phyloP scores from a whole-genome alignment of 116 monocot species.

The Zostera marina region DNA sequence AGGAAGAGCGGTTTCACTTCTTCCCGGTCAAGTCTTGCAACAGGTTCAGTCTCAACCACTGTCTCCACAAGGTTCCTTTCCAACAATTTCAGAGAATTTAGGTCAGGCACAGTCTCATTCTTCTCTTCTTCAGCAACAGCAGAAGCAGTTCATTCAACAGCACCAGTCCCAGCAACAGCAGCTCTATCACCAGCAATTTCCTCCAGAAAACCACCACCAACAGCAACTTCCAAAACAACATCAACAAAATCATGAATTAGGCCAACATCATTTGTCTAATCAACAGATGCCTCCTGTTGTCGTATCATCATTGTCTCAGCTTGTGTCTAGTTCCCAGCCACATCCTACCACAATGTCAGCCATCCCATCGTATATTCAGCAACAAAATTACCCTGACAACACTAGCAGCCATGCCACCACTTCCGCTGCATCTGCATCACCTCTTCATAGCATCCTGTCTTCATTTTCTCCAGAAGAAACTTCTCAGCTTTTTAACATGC shows the following conservation, averaged over 20 bases:
- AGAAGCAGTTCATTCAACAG: neutral
- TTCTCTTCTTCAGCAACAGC: conserved; percentile 17
- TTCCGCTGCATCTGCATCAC: conserved; percentile 27
- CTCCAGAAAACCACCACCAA: conserved; percentile 7
- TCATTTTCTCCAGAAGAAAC: conserved; percentile 55
- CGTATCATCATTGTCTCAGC: conserved; percentile 24
- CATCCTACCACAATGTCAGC: conserved; percentile 16
- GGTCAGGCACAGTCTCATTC: conserved; percentile 20
- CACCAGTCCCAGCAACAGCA: conserved; percentile 1
- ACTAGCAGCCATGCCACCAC: conserved; percentile 18
- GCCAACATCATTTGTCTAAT: conserved; percentile 14
- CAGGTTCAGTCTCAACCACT: conserved; percentile 33
- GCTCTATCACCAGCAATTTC: neutral
- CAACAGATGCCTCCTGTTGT: conserved; percentile 20
- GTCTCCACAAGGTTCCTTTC: conserved; percentile 22
- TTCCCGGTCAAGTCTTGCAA: conserved; percentile 33
- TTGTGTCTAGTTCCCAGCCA: conserved; percentile 24
- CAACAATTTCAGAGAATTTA: conserved; percentile 26
- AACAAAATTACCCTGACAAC: conserved; percentile 26
- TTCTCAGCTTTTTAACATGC: conserved; percentile 21
- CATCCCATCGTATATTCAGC: conserved; percentile 27
- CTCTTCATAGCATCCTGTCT: conserved; percentile 34
- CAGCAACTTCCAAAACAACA: conserved; percentile 12
- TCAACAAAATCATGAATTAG: conserved; percentile 7
- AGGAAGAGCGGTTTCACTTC: conserved; percentile 17